Percentiles rank a stretch among this genome's conserved stretches.
phyloP scores from a whole-genome alignment of 2,329 filamentous ascomycete species.

The Drechmeria coniospora region DNA sequence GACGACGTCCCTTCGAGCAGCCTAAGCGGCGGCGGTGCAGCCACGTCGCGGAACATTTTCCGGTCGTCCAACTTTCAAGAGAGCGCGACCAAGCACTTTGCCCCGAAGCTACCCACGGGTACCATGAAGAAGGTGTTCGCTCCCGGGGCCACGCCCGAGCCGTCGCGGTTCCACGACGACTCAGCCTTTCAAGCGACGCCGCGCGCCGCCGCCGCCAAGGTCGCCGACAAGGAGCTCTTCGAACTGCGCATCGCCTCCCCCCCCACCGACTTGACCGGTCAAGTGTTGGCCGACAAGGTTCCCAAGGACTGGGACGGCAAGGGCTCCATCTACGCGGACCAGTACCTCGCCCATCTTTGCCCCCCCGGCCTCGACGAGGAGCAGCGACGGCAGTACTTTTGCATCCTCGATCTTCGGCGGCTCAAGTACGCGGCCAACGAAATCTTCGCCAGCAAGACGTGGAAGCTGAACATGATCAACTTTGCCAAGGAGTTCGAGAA shows the following conservation, averaged over 20 bases:
- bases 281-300: constrained; percentile 35
- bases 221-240: constrained; percentile 36
- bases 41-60: constrained; percentile 25
- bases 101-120: constrained; percentile 28
- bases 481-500: constrained; percentile 52
- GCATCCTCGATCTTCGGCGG: constrained; percentile 44
- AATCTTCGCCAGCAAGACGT: constrained; percentile 44
- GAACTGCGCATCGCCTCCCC: constrained; percentile 43
- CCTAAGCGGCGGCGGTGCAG: constrained; percentile 19
- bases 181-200: constrained; percentile 30
- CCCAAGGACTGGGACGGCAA: constrained; percentile 35
- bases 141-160: constrained; percentile 26
- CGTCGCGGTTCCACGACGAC: constrained; percentile 26
- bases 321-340: constrained; percentile 43
- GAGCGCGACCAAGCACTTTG: constrained; percentile 22
- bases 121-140: constrained; percentile 33
- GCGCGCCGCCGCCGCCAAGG: constrained; percentile 33
- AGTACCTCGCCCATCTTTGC: constrained; percentile 41
- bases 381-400: constrained; percentile 47
- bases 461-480: constrained; percentile 46
- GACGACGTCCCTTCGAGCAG: constrained; percentile 20
- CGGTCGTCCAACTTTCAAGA: constrained; percentile 21
- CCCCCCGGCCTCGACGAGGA: constrained; percentile 41
- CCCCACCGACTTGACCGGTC: constrained; percentile 38
- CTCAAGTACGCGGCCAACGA: constrained; percentile 47